These are phyloP conservation scores for Eucalyptus curtisii DNA, from an alignment of 345 rosid species.

Conservation along the genomic window DNA sequence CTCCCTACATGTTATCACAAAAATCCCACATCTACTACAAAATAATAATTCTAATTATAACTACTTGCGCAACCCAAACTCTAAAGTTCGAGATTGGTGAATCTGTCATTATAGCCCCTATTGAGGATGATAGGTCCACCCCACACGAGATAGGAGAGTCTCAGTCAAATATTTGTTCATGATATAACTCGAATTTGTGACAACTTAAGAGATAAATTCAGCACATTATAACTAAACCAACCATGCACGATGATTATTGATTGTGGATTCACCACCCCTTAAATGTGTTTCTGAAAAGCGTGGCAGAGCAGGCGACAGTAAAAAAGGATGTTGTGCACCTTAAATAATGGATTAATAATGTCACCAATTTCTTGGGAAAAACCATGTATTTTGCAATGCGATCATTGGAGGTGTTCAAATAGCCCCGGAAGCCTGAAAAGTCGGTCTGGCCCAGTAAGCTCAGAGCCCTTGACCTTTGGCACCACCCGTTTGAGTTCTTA, in stretches of 20 bases:
- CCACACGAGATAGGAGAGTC: not conserved
- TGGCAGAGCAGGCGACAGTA: not conserved
- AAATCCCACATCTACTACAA: not conserved
- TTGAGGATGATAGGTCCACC: not conserved
- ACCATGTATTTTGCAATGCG: not conserved
- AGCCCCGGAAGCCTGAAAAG: not conserved
- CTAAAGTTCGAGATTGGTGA: not conserved
- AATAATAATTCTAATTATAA: not conserved
- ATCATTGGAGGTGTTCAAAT: not conserved
- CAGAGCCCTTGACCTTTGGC: not conserved
- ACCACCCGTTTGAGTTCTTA: not conserved
- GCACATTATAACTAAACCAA: not conserved
- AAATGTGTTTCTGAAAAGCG: not conserved
- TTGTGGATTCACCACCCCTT: not conserved
- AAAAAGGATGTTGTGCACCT: not conserved
- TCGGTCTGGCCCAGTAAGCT: not conserved
- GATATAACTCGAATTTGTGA: not conserved
- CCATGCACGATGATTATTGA: not conserved
- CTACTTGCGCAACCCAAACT: not conserved
- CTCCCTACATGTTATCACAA: accelerated
- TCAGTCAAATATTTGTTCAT: not conserved
- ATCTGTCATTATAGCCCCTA: not conserved
- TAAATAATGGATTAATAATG: not conserved
- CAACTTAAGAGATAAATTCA: accelerated
- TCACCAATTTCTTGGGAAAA: not conserved